These are phyloP conservation scores for Gnaphalium uliginosum DNA, from an alignment of 129 eudicot genomes.

Conservation along the genomic window DNA sequence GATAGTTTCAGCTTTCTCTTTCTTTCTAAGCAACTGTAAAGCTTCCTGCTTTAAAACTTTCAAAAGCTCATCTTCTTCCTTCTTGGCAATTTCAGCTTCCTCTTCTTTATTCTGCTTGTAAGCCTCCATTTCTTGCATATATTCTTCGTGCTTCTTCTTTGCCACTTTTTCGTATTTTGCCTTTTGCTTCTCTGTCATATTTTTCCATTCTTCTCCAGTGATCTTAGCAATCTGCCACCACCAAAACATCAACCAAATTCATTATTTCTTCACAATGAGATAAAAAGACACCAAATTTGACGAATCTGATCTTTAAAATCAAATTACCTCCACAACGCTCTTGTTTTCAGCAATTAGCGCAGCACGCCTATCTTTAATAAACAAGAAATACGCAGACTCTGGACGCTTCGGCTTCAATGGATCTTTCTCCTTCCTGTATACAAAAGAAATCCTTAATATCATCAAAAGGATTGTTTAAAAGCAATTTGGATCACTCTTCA, in stretches of 20 bases:
- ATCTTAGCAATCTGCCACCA: slow-evolving; percentile 63
- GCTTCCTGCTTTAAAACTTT: slow-evolving; percentile 91
- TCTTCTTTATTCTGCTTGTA: slow-evolving; percentile 85
- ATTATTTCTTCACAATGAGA: background rate
- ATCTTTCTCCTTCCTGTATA: slow-evolving; percentile 79
- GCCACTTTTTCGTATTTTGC: slow-evolving; percentile 68
- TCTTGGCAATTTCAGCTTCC: slow-evolving; percentile 64
- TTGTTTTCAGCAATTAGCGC: slow-evolving; percentile 65
- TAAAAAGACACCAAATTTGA: background rate
- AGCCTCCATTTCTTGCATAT: slow-evolving; percentile 68
- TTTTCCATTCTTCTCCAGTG: slow-evolving; percentile 93
- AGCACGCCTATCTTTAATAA: slow-evolving; percentile 63
- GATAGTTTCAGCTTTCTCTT: slow-evolving; percentile 79
- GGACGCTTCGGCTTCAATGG: slow-evolving; percentile 96
- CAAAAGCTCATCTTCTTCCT: slow-evolving; percentile 71
- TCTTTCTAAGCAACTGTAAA: slow-evolving; percentile 88
- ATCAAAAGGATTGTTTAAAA: background rate
- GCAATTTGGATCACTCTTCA: background rate
- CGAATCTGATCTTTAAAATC: background rate
- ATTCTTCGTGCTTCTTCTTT: slow-evolving; percentile 61
- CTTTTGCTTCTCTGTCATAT: slow-evolving; percentile 67
- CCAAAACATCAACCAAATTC: slow-evolving; percentile 15
- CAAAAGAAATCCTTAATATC: slow-evolving; percentile 1
- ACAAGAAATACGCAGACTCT: slow-evolving; percentile 78
- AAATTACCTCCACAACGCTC: slow-evolving; percentile 58